These are phyloP conservation scores for Trypanosoma scelopori DNA, from an alignment of 208 protist species.

Conservation along the genomic window DNA sequence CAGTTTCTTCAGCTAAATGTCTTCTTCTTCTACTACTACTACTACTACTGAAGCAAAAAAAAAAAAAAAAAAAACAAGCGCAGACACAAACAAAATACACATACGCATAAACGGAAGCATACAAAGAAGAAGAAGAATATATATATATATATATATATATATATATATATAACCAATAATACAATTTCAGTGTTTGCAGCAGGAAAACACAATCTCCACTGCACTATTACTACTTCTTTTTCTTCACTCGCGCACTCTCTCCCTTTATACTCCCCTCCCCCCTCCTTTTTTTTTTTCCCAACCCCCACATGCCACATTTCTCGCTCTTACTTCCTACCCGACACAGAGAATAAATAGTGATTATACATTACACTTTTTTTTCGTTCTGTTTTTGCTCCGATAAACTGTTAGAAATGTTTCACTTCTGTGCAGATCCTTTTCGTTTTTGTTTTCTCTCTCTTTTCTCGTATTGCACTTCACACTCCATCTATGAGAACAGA, in stretches of 20 bases:
- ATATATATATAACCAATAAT: constrained; percentile 6
- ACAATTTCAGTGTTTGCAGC: not conserved
- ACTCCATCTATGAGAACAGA: not conserved
- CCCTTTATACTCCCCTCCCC: not conserved
- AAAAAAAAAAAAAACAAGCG: constrained; percentile 13
- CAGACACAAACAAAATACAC: constrained; percentile 9
- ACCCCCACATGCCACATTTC: too few relatives aligned
- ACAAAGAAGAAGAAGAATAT: constrained; percentile 20
- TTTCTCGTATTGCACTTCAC: not conserved
- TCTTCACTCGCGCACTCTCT: too few relatives aligned
- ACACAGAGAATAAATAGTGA: not conserved
- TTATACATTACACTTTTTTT: too few relatives aligned
- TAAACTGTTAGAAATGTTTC: too few relatives aligned
- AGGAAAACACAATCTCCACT: too few relatives aligned
- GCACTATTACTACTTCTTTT: too few relatives aligned
- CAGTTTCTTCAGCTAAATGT: too few relatives aligned
- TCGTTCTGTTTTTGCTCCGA: too few relatives aligned
- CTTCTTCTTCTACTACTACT: too few relatives aligned
- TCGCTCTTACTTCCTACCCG: too few relatives aligned
- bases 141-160: constrained; percentile 3
- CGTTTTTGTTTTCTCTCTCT: not conserved
- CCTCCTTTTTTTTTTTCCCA: not conserved
- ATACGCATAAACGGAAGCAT: constrained; percentile 7
- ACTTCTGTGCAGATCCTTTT: too few relatives aligned
- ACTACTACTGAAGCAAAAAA: too few relatives aligned